Conservation (phyloP, 1,139 yeast species). For the Zhuliangozyma blackwelliae region DNA sequence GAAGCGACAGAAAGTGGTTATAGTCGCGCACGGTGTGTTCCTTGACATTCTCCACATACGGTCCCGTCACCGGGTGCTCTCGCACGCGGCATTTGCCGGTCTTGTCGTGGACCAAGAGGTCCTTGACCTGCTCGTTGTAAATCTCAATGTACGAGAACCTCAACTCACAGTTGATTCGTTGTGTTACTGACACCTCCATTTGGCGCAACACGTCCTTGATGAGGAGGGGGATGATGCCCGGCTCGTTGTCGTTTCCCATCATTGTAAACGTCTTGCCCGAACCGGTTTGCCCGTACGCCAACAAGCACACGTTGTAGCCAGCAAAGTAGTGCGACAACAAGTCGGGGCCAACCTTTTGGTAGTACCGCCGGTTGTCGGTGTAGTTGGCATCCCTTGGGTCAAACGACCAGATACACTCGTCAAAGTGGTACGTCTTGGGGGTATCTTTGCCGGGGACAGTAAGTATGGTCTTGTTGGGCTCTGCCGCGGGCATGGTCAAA, state of each 20-base stretch:
- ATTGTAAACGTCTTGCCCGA: constrained; percentile 69
- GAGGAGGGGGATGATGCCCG: constrained; percentile 60
- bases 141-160: constrained; percentile 64
- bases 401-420: constrained; percentile 58
- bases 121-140: constrained; percentile 68
- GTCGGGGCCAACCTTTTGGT: constrained; percentile 50
- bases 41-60: constrained; percentile 62
- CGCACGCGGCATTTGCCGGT: constrained; percentile 42
- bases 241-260: constrained; percentile 54
- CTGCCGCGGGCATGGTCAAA: constrained; percentile 28
- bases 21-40: constrained; percentile 44
- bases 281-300: constrained; percentile 80
- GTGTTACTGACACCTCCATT: constrained; percentile 34
- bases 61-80: constrained; percentile 59
- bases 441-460: constrained; percentile 19
- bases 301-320: constrained; percentile 71
- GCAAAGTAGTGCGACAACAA: constrained; percentile 59
- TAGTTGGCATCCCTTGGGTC: constrained; percentile 29
- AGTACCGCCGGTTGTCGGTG: constrained; percentile 48
- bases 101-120: constrained; percentile 33
- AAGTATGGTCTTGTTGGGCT: constrained; percentile 18
- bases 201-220: constrained; percentile 50
- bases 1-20: constrained; percentile 39
- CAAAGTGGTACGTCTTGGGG: constrained; percentile 44
- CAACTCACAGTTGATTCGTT: constrained; percentile 49